Evolutionary conservation across 108 stramenopile genomes (phyloP).

Genomic region (Cyclotella atomus): DNA sequence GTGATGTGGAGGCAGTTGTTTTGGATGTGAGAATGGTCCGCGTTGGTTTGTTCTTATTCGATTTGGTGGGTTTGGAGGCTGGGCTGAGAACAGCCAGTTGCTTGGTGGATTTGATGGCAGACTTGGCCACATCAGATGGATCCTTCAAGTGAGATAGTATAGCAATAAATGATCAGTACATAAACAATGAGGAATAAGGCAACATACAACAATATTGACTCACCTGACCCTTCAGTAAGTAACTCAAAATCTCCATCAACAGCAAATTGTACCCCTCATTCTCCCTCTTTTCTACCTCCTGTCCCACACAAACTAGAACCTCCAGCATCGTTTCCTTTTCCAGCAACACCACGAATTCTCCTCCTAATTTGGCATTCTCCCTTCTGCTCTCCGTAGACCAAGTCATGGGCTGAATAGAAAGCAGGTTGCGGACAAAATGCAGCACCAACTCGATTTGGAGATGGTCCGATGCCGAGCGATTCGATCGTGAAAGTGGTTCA

Average conservation of each 20-base stretch:
- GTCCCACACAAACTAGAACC: conserved; percentile 73
- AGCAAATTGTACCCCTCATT: conserved; percentile 86
- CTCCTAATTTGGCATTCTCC: conserved; percentile 55
- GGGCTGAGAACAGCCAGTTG: conserved; percentile 12
- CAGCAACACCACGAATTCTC: conserved; percentile 72
- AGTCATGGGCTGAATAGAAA: conserved; percentile 49
- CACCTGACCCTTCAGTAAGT: conserved; percentile 67
- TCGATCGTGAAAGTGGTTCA: conserved; percentile 74
- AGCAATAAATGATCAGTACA: neutral
- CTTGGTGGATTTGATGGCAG: conserved; percentile 11
- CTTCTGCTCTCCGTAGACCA: conserved; percentile 51
- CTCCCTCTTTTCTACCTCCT: conserved; percentile 79
- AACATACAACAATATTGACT: neutral
- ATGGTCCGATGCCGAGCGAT: conserved; percentile 79
- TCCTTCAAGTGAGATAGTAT: conserved; percentile 19
- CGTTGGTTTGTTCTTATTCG: conserved; percentile 2
- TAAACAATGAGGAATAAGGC: neutral
- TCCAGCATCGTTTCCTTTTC: conserved; percentile 86
- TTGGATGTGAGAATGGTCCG: conserved; percentile 21
- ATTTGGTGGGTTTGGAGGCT: conserved; percentile 9
- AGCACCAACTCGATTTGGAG: conserved; percentile 87
- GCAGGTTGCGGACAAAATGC: conserved; percentile 84
- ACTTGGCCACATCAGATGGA: conserved; percentile 46
- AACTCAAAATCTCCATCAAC: conserved; percentile 85
- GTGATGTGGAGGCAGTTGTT: conserved; percentile 15